phyloP scores from a whole-genome alignment of 2,329 filamentous ascomycete genomes.

The Ophiostoma perfectum region DNA sequence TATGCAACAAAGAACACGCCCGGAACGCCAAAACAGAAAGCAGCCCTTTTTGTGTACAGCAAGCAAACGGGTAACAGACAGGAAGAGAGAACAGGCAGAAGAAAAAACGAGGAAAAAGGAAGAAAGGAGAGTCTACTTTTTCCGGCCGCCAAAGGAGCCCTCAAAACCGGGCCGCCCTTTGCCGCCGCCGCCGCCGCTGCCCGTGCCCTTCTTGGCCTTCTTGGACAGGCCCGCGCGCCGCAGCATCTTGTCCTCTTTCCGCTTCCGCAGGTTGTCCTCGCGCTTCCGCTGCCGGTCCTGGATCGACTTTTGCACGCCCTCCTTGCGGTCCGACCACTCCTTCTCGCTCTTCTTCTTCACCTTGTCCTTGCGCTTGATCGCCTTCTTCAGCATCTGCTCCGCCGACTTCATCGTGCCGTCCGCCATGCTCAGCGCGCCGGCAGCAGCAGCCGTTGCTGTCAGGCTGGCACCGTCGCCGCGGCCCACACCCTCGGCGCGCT shows the following conservation, averaged over 20 bases:
- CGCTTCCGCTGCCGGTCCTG: conserved; percentile 77
- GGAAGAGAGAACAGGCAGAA: neutral
- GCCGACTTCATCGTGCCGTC: conserved; percentile 19
- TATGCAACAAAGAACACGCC: neutral
- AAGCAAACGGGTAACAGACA: neutral
- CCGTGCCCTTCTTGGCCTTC: conserved; percentile 45
- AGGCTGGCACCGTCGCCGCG: conserved; percentile 57
- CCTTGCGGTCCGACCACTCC: conserved; percentile 72
- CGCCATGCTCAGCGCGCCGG: conserved; percentile 19
- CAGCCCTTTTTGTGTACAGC: neutral
- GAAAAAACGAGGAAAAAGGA: neutral
- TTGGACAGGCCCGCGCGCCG: conserved; percentile 49
- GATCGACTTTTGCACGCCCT: conserved; percentile 68
- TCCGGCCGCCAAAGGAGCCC: conserved; percentile 57
- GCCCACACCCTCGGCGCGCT: conserved; percentile 82
- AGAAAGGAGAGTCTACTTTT: conserved; percentile 34
- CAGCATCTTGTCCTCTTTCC: conserved; percentile 64
- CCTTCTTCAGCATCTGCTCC: conserved; percentile 82
- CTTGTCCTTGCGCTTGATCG: conserved; percentile 86
- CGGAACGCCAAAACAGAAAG: conserved; percentile 14
- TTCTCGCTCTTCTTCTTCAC: conserved; percentile 86
- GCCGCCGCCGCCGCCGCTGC: conserved; percentile 34
- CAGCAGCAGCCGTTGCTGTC: conserved; percentile 24
- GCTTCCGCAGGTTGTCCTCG: conserved; percentile 69
- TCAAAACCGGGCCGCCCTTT: conserved; percentile 62